A percentile compares a stretch with the other conserved stretches of the same genome.
These are phyloP conservation scores for Calvatia gigantea DNA, from an alignment of 768 basidiomycete genomes.

Conservation along the genomic window DNA sequence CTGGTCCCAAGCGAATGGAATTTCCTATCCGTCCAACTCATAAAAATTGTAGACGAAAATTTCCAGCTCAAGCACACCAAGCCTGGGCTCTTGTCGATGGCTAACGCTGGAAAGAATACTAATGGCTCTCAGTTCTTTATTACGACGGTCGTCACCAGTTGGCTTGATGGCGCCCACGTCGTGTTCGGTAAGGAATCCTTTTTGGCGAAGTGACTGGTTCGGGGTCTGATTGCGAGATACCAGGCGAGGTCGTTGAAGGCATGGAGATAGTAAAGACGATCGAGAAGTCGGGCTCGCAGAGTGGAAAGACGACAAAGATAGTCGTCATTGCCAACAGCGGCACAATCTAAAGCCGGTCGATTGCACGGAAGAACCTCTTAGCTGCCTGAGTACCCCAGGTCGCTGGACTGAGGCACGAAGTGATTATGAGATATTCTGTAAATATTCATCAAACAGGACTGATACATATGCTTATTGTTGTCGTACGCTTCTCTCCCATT, in stretches of 20 bases:
- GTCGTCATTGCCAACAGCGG: constrained; percentile 59
- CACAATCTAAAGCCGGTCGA: constrained; percentile 26
- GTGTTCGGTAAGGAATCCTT: constrained; percentile 65
- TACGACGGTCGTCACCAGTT: constrained; percentile 71
- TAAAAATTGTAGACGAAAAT: constrained; percentile 67
- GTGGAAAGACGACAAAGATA: constrained; percentile 37
- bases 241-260: constrained; percentile 68
- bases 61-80: constrained; percentile 71
- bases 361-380: no score
- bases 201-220: not conserved
- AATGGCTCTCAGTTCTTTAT: constrained; percentile 91
- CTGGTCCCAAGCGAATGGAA: constrained; percentile 12
- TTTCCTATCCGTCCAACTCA: not conserved
- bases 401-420: no score
- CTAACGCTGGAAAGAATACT: constrained; percentile 77
- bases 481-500: no score
- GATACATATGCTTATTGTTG: no score
- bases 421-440: no score
- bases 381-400: no score
- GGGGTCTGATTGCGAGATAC: constrained; percentile 10
- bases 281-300: constrained; percentile 33
- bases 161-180: constrained; percentile 83
- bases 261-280: constrained; percentile 48
- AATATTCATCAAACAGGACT: no score
- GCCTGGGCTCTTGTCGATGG: constrained; percentile 72